Percentiles rank a stretch among this genome's conserved stretches.
These are phyloP conservation scores for Chalaropsis ovoidea DNA, from an alignment of 2,329 filamentous ascomycete genomes.

Conservation along the genomic window DNA sequence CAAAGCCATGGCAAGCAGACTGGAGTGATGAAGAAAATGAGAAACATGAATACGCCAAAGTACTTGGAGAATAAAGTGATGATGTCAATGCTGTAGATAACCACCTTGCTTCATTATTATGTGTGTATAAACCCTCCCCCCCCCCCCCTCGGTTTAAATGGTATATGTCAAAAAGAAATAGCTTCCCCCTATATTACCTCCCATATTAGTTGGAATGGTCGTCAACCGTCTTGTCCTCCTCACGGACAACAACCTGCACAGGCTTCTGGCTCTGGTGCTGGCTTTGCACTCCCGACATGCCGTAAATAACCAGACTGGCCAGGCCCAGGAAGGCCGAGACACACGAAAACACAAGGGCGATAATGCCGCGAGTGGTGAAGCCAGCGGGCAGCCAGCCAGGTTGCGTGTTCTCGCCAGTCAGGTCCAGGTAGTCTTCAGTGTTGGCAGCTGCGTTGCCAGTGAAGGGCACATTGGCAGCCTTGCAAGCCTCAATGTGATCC, in stretches of 20 bases:
- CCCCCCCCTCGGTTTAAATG: neutral
- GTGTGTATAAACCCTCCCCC: neutral
- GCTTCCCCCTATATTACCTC: neutral
- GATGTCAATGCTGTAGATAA: neutral
- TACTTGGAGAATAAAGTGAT: neutral
- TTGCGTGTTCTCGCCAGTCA: slow-evolving; percentile 40
- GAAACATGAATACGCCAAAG: neutral
- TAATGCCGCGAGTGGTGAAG: slow-evolving; percentile 60
- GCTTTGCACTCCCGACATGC: slow-evolving; percentile 15
- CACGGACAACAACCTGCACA: slow-evolving; percentile 6
- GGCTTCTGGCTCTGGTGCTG: neutral
- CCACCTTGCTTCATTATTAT: neutral
- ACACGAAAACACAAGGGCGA: slow-evolving; percentile 64
- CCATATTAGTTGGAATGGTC: slow-evolving; percentile 1
- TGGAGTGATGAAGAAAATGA: neutral
- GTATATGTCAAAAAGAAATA: neutral
- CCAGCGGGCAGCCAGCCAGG: slow-evolving; percentile 53
- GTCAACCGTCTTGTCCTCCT: neutral
- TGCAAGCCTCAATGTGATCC: slow-evolving; percentile 37
- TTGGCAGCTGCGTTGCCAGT: slow-evolving; percentile 53
- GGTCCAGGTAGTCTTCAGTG: slow-evolving; percentile 42
- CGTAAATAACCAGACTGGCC: slow-evolving; percentile 25
- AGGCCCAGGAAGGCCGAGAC: slow-evolving; percentile 60
- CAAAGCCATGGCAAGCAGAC: neutral
- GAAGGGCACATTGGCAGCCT: slow-evolving; percentile 35